Conservation (phyloP, 2,329 filamentous ascomycete genomes). For the Furcasterigmium sp. region DNA sequence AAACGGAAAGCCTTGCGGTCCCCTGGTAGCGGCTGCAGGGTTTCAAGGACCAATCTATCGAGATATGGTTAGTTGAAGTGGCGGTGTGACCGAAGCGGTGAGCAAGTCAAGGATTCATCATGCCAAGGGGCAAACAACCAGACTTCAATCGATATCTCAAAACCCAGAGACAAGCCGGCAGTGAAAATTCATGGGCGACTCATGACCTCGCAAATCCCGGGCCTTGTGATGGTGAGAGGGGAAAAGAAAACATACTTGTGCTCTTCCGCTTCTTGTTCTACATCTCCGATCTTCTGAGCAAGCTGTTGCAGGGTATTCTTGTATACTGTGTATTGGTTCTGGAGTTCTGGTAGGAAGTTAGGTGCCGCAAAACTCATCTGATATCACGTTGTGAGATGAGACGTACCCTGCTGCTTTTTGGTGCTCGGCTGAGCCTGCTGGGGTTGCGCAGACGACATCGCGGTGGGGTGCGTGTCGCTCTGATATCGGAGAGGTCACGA, state of each 20-base stretch:
- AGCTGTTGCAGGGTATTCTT: conserved; percentile 81
- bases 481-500: too few relatives aligned
- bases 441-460: neutral
- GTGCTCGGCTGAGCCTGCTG: neutral
- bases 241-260: conserved; percentile 70
- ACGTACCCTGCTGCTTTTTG: neutral
- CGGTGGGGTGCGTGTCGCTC: too few relatives aligned
- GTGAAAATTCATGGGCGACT: too few relatives aligned
- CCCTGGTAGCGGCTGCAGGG: conserved; percentile 71
- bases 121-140: too few relatives aligned
- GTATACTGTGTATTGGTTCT: conserved; percentile 73
- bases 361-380: neutral
- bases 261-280: conserved; percentile 95
- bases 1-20: conserved; percentile 98
- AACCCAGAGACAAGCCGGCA: too few relatives aligned
- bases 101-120: conserved; percentile 1
- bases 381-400: neutral
- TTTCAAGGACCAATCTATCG: conserved; percentile 85
- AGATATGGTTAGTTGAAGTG: neutral
- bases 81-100: conserved; percentile 5
- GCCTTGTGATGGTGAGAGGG: too few relatives aligned
- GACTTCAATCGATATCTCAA: too few relatives aligned
- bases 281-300: conserved; percentile 93
- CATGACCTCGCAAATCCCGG: too few relatives aligned
- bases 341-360: conserved; percentile 55